Conservation (phyloP, 2,329 filamentous ascomycete genomes). For the Aspergillus alliaceus region DNA sequence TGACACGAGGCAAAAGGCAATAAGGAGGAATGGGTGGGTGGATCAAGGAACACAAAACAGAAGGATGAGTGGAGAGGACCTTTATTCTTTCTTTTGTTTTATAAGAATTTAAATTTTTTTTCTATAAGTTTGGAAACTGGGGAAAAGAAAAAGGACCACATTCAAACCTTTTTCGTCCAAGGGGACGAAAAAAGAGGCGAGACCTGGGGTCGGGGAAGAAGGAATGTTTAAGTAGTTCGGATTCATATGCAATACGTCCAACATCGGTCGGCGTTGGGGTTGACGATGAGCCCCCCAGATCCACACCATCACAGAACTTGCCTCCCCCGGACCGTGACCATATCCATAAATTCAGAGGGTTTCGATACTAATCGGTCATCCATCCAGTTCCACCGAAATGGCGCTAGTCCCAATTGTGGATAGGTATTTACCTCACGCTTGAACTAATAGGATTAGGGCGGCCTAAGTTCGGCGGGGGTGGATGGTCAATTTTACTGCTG, state of each 20-base stretch:
- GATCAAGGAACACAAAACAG: neutral
- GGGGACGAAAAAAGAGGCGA: conserved; percentile 20
- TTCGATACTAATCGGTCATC: conserved; percentile 4
- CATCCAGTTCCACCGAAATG: conserved; percentile 1
- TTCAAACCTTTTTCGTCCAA: conserved; percentile 20
- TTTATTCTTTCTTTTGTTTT: too few relatives aligned
- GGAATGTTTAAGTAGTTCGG: conserved; percentile 32
- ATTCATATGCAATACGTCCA: neutral
- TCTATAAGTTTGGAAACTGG: conserved; percentile 5
- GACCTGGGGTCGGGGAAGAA: conserved; percentile 22
- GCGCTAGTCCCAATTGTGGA: conserved; percentile 8
- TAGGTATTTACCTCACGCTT: conserved; percentile 10
- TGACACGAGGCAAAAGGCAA: neutral
- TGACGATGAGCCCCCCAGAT: conserved; percentile 22
- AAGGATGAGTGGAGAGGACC: neutral
- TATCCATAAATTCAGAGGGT: conserved; percentile 10
- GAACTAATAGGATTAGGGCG: conserved; percentile 10
- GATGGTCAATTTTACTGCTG: conserved; percentile 4
- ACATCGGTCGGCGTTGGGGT: conserved; percentile 20
- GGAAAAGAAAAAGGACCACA: neutral
- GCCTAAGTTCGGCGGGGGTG: conserved; percentile 20
- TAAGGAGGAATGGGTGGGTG: neutral
- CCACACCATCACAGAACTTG: conserved; percentile 20
- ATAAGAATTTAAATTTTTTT: conserved; percentile 2
- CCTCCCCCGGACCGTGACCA: conserved; percentile 30